phyloP scores from a whole-genome alignment of 1,139 yeast species.

The Taiozyma sp. region DNA sequence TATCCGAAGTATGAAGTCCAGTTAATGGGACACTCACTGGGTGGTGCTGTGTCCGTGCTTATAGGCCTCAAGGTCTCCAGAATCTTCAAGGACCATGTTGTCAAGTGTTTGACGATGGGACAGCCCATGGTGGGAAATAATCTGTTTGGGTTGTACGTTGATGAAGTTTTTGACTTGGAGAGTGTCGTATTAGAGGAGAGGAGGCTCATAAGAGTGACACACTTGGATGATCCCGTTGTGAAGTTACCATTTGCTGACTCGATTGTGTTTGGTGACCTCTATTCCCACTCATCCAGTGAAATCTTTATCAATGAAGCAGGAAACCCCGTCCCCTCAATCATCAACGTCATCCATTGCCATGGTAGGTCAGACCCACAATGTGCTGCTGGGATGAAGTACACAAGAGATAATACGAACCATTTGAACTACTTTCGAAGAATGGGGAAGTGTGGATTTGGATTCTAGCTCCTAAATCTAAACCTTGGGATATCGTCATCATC shows the following conservation, averaged over 20 bases:
- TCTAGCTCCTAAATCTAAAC: slow-evolving; percentile 31
- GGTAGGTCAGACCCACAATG: slow-evolving; percentile 30
- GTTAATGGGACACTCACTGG: slow-evolving; percentile 48
- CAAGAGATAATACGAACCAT: slow-evolving; percentile 37
- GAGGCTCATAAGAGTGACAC: slow-evolving; percentile 39
- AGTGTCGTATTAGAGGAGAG: slow-evolving; percentile 16
- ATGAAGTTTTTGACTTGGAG: slow-evolving; percentile 21
- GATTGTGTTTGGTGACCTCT: slow-evolving; percentile 21
- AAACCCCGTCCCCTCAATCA: slow-evolving; percentile 27
- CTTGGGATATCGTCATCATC: slow-evolving; percentile 33
- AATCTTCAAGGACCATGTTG: slow-evolving; percentile 25
- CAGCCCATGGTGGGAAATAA: slow-evolving; percentile 47
- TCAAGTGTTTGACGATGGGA: slow-evolving; percentile 40
- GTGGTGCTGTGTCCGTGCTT: slow-evolving; percentile 44
- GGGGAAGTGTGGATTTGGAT: slow-evolving; percentile 42
- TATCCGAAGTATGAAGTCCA: slow-evolving; percentile 31
- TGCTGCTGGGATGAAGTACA: slow-evolving; percentile 20
- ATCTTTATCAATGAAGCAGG: slow-evolving; percentile 40
- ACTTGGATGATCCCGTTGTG: slow-evolving; percentile 42
- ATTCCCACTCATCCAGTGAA: slow-evolving; percentile 41
- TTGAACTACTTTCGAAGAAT: slow-evolving; percentile 43
- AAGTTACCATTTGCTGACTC: slow-evolving; percentile 35
- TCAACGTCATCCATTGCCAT: slow-evolving; percentile 36
- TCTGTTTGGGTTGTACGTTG: slow-evolving; percentile 37
- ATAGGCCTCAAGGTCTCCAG: slow-evolving; percentile 37